These are phyloP conservation scores for Podospora sp. DNA, from an alignment of 495 filamentous ascomycete species.

Conservation along the genomic window DNA sequence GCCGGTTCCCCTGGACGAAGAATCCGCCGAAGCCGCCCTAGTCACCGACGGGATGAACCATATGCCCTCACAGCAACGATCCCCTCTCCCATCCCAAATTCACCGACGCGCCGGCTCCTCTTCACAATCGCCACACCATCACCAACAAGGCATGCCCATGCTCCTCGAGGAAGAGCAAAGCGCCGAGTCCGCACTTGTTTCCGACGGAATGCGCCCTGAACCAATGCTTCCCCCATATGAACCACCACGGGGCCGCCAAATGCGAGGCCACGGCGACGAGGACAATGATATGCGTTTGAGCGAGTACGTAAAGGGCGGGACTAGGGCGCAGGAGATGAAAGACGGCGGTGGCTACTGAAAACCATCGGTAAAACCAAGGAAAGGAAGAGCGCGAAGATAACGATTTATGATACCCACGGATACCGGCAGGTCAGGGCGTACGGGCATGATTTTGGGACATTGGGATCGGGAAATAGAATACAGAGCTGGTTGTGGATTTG, in stretches of 20 bases:
- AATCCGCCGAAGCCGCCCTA: slow-evolving; percentile 29
- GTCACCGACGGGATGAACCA: slow-evolving; percentile 26
- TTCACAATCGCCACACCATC: slow-evolving; percentile 1
- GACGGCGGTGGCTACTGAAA: slow-evolving; percentile 32
- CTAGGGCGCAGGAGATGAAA: slow-evolving; percentile 43
- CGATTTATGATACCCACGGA: slow-evolving; percentile 11
- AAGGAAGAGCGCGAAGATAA: neutral
- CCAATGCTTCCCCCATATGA: slow-evolving; percentile 27
- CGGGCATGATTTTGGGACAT: neutral
- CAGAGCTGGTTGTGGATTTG: neutral
- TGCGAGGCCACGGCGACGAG: slow-evolving; percentile 41
- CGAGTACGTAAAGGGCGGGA: slow-evolving; percentile 44
- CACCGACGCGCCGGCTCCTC: neutral
- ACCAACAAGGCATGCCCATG: slow-evolving; percentile 26
- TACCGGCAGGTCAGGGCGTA: neutral
- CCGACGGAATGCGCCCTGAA: slow-evolving; percentile 39
- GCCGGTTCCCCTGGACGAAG: slow-evolving; percentile 30
- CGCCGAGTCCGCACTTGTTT: slow-evolving; percentile 37
- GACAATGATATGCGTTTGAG: slow-evolving; percentile 43
- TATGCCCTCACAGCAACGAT: neutral
- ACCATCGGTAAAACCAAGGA: neutral
- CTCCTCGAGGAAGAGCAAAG: slow-evolving; percentile 32
- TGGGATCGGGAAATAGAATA: neutral
- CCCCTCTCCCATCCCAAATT: neutral
- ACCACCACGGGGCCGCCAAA: slow-evolving; percentile 23